phyloP scores from a whole-genome alignment of 163 green algal species.

The Botryococcus braunii region DNA sequence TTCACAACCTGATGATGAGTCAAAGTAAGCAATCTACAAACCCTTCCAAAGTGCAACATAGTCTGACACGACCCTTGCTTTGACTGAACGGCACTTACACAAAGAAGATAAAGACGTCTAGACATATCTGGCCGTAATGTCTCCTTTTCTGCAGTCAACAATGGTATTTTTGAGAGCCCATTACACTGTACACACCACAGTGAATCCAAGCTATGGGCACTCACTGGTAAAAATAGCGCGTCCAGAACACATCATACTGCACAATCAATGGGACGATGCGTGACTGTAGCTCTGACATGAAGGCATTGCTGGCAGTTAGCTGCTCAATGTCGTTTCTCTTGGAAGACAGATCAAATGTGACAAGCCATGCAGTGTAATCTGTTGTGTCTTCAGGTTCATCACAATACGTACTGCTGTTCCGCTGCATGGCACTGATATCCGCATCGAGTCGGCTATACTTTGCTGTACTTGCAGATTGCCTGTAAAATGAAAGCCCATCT shows the following conservation, averaged over 20 bases:
- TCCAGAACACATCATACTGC: conserved; percentile 85
- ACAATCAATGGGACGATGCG: conserved; percentile 89
- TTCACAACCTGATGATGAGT: no score
- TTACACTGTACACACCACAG: no score
- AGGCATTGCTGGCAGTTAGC: conserved; percentile 67
- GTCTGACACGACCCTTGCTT: no score
- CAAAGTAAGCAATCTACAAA: no score
- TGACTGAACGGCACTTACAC: no score
- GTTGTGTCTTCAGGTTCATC: conserved; percentile 78
- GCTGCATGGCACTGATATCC: conserved; percentile 86
- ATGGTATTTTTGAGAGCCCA: no score
- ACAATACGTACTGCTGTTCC: conserved; percentile 87
- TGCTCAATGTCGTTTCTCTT: conserved; percentile 50
- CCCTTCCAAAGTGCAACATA: no score
- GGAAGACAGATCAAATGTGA: conserved; percentile 31
- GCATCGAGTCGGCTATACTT: conserved; percentile 39
- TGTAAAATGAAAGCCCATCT: no score
- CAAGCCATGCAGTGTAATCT: conserved; percentile 46
- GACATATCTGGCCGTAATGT: no score
- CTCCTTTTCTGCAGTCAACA: no score
- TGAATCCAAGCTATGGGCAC: conserved; percentile 16
- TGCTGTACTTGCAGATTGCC: not conserved
- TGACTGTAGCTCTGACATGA: conserved; percentile 90
- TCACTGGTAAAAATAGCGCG: conserved; percentile 86
- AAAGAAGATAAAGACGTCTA: no score